Evolutionary conservation across 495 filamentous ascomycete genomes (phyloP).

Genomic region (Polyplosphaeria fusca): DNA sequence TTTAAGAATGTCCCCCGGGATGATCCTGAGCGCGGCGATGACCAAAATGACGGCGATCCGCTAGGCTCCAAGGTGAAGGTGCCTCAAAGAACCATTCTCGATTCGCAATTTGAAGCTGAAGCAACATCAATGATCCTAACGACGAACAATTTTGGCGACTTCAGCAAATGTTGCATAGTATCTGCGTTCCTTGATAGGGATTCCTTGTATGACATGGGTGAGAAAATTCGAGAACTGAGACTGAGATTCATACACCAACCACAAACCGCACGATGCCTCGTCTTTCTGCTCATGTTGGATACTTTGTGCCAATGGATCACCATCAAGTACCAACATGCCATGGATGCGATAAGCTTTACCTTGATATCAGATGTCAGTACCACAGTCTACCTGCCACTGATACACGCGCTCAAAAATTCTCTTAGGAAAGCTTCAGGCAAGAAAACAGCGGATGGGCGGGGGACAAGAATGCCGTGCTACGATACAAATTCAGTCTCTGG

Average conservation of each 20-base stretch:
- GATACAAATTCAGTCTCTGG: conserved; percentile 6
- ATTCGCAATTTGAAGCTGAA: neutral
- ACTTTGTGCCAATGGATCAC: neutral
- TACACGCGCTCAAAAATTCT: neutral
- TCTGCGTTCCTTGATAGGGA: neutral
- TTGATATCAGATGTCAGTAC: neutral
- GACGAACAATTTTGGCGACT: conserved; percentile 15
- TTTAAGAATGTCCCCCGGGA: too few species aligned
- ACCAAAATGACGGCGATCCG: too few species aligned
- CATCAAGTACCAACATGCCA: neutral
- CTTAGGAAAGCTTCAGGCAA: neutral
- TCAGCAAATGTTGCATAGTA: conserved; percentile 8
- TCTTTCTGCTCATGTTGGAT: neutral
- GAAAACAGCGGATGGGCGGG: neutral
- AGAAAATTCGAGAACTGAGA: neutral
- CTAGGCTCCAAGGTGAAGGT: too few species aligned
- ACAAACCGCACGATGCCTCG: conserved; percentile 11
- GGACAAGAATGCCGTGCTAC: neutral
- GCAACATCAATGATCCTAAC: conserved; percentile 6
- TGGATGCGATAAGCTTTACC: conserved; percentile 1
- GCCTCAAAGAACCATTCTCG: too few species aligned
- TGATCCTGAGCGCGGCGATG: too few species aligned
- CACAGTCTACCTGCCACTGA: neutral
- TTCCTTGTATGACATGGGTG: neutral
- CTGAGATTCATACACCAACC: conserved; percentile 11